Evolutionary conservation across 345 rosid species (phyloP).

Genomic region (Pelargonium nanum): DNA sequence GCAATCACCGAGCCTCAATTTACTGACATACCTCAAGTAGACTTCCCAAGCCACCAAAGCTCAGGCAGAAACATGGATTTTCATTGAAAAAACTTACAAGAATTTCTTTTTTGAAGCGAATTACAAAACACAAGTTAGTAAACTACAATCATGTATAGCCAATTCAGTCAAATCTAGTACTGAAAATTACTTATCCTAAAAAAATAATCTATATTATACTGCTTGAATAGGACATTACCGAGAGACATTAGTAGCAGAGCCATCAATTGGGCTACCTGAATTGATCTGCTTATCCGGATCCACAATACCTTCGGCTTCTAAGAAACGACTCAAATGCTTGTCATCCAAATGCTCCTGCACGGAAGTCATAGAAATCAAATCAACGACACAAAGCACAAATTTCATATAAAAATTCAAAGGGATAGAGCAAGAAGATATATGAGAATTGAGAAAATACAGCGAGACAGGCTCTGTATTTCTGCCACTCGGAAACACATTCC

Average conservation of each 20-base stretch:
- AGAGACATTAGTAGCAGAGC: conserved; percentile 14
- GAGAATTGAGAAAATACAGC: conserved; percentile 29
- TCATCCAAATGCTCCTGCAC: conserved; percentile 65
- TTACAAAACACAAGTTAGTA: too few species aligned
- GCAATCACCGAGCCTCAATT: not conserved
- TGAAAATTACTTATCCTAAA: not conserved
- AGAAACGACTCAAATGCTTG: conserved; percentile 57
- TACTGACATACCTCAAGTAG: not conserved
- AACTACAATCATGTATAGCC: not conserved
- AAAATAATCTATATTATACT: not conserved
- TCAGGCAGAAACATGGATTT: not conserved
- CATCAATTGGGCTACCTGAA: conserved; percentile 22
- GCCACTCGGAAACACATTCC: conserved; percentile 64
- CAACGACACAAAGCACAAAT: not conserved
- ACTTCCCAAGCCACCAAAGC: not conserved
- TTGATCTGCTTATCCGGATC: conserved; percentile 18
- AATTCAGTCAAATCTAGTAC: not conserved
- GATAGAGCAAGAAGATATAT: not conserved
- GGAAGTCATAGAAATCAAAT: not conserved
- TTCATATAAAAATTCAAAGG: not conserved
- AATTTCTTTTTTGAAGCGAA: too few species aligned
- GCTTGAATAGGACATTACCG: conserved; percentile 3
- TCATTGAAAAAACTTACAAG: too few species aligned
- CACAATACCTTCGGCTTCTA: conserved; percentile 44
- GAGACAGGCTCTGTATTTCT: conserved; percentile 69